Evolutionary conservation across 352 stramenopile species (phyloP).

Genomic region (Phytophthora pinifolia): DNA sequence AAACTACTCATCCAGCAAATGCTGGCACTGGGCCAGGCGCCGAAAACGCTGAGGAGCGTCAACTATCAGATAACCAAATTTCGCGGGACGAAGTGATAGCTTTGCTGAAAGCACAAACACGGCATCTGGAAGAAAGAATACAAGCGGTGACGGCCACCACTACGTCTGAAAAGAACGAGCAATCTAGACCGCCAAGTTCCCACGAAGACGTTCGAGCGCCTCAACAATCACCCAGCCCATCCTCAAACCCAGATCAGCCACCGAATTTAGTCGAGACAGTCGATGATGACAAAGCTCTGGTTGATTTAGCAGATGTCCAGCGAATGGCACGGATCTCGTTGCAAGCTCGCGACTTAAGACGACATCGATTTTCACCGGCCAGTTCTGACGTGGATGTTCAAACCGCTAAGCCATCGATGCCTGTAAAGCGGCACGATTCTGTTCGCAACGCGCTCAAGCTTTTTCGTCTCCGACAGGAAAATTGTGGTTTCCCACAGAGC

Average conservation of each 20-base stretch:
- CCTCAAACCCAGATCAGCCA: not conserved
- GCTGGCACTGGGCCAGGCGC: not conserved
- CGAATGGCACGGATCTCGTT: slow-evolving; percentile 13
- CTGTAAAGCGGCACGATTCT: slow-evolving; percentile 26
- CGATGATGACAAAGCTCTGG: not conserved
- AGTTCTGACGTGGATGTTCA: not conserved
- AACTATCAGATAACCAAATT: slow-evolving; percentile 12
- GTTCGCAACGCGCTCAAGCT: slow-evolving; percentile 56
- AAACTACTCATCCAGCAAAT: not conserved
- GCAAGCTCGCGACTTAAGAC: slow-evolving; percentile 14
- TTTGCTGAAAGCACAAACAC: slow-evolving; percentile 21
- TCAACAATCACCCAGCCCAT: not conserved
- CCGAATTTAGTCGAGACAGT: not conserved
- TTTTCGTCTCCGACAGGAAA: slow-evolving; percentile 49
- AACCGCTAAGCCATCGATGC: not conserved
- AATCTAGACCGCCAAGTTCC: not conserved
- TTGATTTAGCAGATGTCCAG: slow-evolving; percentile 7
- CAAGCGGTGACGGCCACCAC: slow-evolving; percentile 1
- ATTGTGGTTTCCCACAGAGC: not conserved
- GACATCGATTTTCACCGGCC: slow-evolving; percentile 7
- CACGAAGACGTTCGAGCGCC: not conserved
- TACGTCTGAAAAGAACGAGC: slow-evolving; percentile 1
- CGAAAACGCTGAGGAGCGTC: not conserved
- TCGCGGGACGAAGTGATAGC: slow-evolving; percentile 32
- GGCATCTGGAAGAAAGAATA: slow-evolving; percentile 29